phyloP scores from a whole-genome alignment of 2,329 filamentous ascomycete species.

The Alternaria sp. region DNA sequence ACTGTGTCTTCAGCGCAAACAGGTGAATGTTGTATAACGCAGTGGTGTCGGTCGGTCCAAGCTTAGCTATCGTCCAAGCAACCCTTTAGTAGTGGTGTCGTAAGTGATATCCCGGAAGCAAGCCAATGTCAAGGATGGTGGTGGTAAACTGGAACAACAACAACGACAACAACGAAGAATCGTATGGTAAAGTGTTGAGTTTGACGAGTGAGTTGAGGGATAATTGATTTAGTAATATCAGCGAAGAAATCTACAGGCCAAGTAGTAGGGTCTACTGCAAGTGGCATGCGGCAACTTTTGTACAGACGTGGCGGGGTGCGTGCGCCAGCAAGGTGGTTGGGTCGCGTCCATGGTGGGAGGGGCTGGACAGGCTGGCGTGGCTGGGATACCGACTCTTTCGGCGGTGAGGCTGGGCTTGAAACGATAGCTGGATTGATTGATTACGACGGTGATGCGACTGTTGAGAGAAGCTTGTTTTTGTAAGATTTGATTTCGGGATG shows the following conservation, averaged over 20 bases:
- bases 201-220: background rate
- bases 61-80: constrained; percentile 17
- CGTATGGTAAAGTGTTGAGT: background rate
- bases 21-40: background rate
- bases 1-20: background rate
- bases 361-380: constrained; percentile 16
- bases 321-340: constrained; percentile 34
- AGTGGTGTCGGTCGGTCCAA: background rate
- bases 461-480: background rate
- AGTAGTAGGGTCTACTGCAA: constrained; percentile 12
- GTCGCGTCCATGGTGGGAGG: constrained; percentile 20
- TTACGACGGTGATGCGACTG: constrained; percentile 4
- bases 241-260: constrained; percentile 25
- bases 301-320: constrained; percentile 36
- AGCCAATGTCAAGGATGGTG: constrained; percentile 2
- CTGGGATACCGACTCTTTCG: constrained; percentile 11
- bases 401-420: constrained; percentile 27
- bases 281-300: constrained; percentile 40
- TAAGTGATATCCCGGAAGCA: background rate
- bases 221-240: constrained; percentile 1
- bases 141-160: background rate
- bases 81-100: constrained; percentile 8
- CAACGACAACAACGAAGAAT: background rate
- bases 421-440: constrained; percentile 5
- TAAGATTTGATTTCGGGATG: background rate